phyloP scores from a whole-genome alignment of 352 stramenopile species.

The Lagenidium sp. region DNA sequence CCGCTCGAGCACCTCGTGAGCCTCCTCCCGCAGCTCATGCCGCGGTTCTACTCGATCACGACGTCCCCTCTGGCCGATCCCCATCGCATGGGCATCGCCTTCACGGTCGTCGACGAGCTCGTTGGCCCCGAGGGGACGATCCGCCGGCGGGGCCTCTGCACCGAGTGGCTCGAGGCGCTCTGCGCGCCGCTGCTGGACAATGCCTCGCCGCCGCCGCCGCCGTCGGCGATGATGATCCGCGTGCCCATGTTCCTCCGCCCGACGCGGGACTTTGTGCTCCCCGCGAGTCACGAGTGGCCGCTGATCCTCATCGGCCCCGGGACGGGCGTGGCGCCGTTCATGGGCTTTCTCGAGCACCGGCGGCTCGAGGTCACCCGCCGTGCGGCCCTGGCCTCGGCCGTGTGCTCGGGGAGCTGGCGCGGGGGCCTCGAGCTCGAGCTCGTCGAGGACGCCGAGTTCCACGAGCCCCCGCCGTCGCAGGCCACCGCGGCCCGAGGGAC shows the following conservation, averaged over 20 bases:
- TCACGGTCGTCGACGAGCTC: conserved; percentile 89
- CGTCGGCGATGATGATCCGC: conserved; percentile 13
- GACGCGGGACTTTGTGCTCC: conserved; percentile 88
- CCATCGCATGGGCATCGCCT: conserved; percentile 71
- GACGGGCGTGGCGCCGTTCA: conserved; percentile 95
- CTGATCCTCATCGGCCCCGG: conserved; percentile 94
- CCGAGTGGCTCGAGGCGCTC: conserved; percentile 52
- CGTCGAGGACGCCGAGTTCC: conserved; percentile 34
- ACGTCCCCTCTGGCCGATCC: conserved; percentile 85
- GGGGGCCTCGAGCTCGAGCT: conserved; percentile 38
- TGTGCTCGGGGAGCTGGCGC: conserved; percentile 71
- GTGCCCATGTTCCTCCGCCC: conserved; percentile 88
- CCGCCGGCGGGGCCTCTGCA: conserved; percentile 44
- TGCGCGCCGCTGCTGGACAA: conserved; percentile 25
- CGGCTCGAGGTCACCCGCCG: conserved; percentile 18
- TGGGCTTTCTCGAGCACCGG: conserved; percentile 93
- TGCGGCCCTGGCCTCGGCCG: conserved; percentile 11
- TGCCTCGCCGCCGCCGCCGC: not conserved
- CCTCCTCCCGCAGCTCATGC: conserved; percentile 83
- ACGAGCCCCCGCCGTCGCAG: conserved; percentile 12
- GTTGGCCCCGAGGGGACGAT: conserved; percentile 24
- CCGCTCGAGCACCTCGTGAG: conserved; percentile 85
- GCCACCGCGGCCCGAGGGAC: conserved; percentile 39
- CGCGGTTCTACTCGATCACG: conserved; percentile 94
- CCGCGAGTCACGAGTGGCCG: conserved; percentile 64